Percentiles rank a stretch among this genome's conserved stretches.
These are phyloP conservation scores for Ogataea angusta DNA, from an alignment of 805 yeast genomes.

Conservation along the genomic window DNA sequence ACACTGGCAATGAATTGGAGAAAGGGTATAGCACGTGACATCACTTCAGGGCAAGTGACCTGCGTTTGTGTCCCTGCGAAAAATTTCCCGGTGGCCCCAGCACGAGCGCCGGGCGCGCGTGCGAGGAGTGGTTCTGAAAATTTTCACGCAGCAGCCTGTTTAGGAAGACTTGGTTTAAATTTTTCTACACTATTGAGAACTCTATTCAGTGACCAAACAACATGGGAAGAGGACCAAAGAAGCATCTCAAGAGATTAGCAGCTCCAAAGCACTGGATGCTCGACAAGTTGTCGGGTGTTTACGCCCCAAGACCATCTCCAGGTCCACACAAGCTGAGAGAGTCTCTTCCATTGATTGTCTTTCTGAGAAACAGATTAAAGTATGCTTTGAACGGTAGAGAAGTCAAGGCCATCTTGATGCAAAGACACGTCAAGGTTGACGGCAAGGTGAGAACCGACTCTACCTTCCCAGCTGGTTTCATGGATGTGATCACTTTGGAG, in stretches of 20 bases:
- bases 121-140: constrained; percentile 12
- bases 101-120: constrained; percentile 3
- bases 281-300: constrained; percentile 99
- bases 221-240: constrained; percentile 90
- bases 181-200: constrained; percentile 13
- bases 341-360: constrained; percentile 94
- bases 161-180: constrained; percentile 9
- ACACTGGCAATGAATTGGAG: constrained; percentile 28
- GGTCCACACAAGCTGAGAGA: constrained; percentile 99
- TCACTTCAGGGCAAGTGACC: constrained; percentile 2
- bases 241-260: constrained; percentile 99
- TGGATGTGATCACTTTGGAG: constrained; percentile 96
- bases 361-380: constrained; percentile 98
- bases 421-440: constrained; percentile 97
- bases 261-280: constrained; percentile 99
- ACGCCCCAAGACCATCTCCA: constrained; percentile 99
- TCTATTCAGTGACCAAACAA: constrained; percentile 31
- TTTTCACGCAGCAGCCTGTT: constrained; percentile 13
- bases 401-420: constrained; percentile 97
- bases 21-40: constrained; percentile 2
- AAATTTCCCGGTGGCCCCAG: constrained; percentile 2
- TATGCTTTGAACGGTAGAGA: constrained; percentile 99
- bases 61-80: constrained; percentile 2
- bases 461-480: constrained; percentile 99
- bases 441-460: constrained; percentile 99